Conservation (phyloP, 805 yeast genomes). For the Starmerella sp. region DNA sequence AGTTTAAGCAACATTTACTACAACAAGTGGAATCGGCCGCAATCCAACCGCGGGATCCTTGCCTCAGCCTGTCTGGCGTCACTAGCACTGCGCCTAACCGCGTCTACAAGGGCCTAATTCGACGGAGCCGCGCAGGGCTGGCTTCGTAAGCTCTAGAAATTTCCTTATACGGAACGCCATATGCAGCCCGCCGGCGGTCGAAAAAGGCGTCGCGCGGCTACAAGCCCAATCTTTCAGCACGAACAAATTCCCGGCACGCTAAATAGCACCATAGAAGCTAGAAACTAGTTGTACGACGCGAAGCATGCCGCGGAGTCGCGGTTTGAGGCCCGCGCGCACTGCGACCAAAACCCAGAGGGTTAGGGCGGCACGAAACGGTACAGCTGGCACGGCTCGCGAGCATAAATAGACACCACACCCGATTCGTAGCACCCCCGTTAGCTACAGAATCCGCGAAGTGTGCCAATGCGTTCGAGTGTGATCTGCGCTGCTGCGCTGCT, state of each 20-base stretch:
- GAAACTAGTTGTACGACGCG: no score
- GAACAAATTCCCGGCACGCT: no score
- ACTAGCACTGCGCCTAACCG: no score
- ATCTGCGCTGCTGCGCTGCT: constrained; percentile 5
- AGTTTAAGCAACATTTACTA: no score
- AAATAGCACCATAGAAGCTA: no score
- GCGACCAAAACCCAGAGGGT: constrained; percentile 4
- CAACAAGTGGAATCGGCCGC: no score
- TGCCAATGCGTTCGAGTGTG: constrained; percentile 1
- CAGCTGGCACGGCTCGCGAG: background rate
- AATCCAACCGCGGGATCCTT: no score
- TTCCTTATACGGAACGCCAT: background rate
- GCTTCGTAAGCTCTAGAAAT: constrained; percentile 5
- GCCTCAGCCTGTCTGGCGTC: no score
- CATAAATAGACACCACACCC: background rate
- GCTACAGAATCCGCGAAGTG: background rate
- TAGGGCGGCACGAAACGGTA: background rate
- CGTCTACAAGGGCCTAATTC: no score
- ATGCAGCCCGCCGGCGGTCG: background rate
- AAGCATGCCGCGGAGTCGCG: background rate
- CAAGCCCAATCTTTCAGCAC: no score
- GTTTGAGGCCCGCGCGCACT: background rate
- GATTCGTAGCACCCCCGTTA: no score
- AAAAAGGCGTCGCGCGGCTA: background rate
- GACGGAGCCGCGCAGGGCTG: background rate